Evolutionary conservation across 768 basidiomycete genomes (phyloP), one percentile per base, ranked within the genome.

Genomic region (Calocera viscosa): DNA sequence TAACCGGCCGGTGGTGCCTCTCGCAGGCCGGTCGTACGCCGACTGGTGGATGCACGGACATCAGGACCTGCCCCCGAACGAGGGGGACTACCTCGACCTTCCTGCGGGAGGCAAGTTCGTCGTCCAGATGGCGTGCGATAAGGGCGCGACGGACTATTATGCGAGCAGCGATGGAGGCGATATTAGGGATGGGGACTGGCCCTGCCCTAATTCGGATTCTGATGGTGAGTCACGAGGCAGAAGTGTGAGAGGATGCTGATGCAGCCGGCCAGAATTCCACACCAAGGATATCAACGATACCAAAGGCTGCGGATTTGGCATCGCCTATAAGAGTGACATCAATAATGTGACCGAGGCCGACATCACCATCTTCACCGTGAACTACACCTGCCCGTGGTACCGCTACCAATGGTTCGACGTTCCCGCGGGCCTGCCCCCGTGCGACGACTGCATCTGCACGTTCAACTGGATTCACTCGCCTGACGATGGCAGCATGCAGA

Each of bases 301-400:
- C 38, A 81, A 79, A 64, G 86, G 87, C 12, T 89, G 87, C 72
- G 83, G 82, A 0, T 77, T 92, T 34, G 88, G 83, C 0, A 90
- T 92, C 69, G 82, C 87, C n/a, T 90, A 92, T 77, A 85, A 88
- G 73, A 82, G 75, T 69, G 78, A 90, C 70, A 82, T 80, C 0
- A 76, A 73, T 0, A 70, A 80, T 0, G 81, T 91, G 7, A 74
- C 84, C 71, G 88, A 88, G 0, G 82, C 80, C 49, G 87, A 90
- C 75, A 86, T 90, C 71, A 81, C 84, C 0, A 77, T 90, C 12
- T 90, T 90, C 74, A 86, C 84, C 67, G 82, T 89, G 14, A 89
- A 90, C 72, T 85, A 87, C 63, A 86, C 84, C 0, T 89, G 88
- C 69, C 88, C 89, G 0, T 90, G 85, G 86, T 81, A 77, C 26